phyloP scores from a whole-genome alignment of 371 early-diverging fungal genomes.

The Smittium culicis region DNA sequence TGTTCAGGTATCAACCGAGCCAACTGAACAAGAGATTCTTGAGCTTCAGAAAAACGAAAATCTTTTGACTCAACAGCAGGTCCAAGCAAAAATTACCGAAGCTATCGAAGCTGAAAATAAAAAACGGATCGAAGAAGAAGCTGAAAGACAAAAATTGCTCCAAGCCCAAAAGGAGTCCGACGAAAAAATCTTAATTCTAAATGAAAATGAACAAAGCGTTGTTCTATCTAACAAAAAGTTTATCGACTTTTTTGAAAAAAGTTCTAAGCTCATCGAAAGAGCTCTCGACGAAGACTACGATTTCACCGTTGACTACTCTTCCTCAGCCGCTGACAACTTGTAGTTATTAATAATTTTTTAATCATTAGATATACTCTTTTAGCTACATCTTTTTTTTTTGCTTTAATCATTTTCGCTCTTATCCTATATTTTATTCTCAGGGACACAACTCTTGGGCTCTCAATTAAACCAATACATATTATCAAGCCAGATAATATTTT shows the following conservation, averaged over 20 bases:
- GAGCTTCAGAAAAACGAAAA: background rate
- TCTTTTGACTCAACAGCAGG: constrained; percentile 22
- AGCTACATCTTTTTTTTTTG: background rate
- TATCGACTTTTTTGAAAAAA: constrained; percentile 69
- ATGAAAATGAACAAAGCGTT: constrained; percentile 59
- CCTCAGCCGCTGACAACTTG: background rate
- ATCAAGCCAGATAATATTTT: background rate
- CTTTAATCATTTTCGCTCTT: background rate
- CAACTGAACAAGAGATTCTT: constrained; percentile 35
- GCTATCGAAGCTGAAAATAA: constrained; percentile 44
- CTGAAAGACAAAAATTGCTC: constrained; percentile 40
- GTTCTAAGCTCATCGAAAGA: constrained; percentile 76
- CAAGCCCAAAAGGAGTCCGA: constrained; percentile 36
- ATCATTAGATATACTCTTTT: background rate
- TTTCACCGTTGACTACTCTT: constrained; percentile 78
- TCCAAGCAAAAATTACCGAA: constrained; percentile 22
- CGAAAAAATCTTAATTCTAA: constrained; percentile 35
- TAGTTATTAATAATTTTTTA: too few species aligned
- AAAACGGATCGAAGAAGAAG: constrained; percentile 40
- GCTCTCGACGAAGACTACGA: constrained; percentile 83
- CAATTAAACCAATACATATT: background rate
- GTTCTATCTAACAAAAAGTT: constrained; percentile 46
- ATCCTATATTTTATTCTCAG: background rate
- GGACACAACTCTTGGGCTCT: background rate
- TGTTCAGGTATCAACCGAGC: constrained; percentile 61